Base-by-base conservation (phyloP, 2,329 filamentous ascomycete species). In the Dissoconium aciculare region DNA sequence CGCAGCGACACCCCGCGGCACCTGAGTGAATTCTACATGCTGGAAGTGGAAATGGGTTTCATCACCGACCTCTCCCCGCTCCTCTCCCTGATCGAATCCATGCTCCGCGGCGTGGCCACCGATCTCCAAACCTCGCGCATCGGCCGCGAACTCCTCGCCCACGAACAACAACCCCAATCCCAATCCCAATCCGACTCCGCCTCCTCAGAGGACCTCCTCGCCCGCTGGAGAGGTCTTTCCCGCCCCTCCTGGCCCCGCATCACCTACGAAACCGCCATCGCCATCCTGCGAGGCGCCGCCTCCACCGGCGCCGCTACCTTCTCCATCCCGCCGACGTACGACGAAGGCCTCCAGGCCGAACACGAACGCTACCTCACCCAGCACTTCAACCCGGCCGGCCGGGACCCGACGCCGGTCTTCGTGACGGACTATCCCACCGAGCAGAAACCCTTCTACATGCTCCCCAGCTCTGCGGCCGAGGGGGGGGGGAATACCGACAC, bases 1-100 rank as follows among this genome's bases (percentile, higher is more conserved):
- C 76, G 75, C 51, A 94, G 84, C 56, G 85, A 95, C 50, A 95
- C 89, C 0, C 76, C 84, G 4, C 74, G 89, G 15, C 89, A 98
- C 57, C 64, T 98, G 38, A 93, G 83, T 60, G 89, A 98, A 51
- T 95, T 98, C 49, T 95, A 95, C 59, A 95, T 98, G 89, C 69
- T 98, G 2, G 89, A 98, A 57, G 85, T 77, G 11, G 89, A 98
- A 55, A 63, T 85, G 52, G 77, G 74, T 47, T 93, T 93, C 52
- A 69, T 77, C 25, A 66, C 79, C 27, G 61, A 73, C 40, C 63
- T 93, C 41, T 60, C 67, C 16, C 61, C 68, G 15, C 64, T 98
- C 44, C 89, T 92, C 69, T 64, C 75, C 34, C 55, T 87, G n/a
- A 69, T 83, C 2, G 83, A 95, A 54, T 64, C 74, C 32, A 74